Evolutionary conservation across 1,139 yeast species (phyloP).

Genomic region (Yamadazyma spencermartinsiae): DNA sequence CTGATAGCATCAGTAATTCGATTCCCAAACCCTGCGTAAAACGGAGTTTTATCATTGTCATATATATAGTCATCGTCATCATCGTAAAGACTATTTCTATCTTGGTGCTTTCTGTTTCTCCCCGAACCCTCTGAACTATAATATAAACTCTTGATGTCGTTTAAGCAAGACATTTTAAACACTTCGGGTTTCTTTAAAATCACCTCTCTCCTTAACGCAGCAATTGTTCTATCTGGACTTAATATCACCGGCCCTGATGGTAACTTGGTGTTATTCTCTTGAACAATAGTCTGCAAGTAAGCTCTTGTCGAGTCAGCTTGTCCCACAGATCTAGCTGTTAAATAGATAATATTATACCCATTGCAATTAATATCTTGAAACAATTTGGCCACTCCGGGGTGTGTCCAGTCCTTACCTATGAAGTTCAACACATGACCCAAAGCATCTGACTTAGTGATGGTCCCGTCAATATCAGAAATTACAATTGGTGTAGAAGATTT

Average conservation of each 20-base stretch:
- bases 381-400: conserved; percentile 88
- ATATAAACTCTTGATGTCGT: conserved; percentile 75
- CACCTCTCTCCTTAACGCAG: conserved; percentile 89
- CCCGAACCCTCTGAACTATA: conserved; percentile 21
- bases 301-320: conserved; percentile 92
- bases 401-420: conserved; percentile 98
- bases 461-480: conserved; percentile 96
- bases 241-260: conserved; percentile 95
- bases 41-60: conserved; percentile 61
- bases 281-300: conserved; percentile 76
- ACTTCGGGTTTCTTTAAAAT: conserved; percentile 95
- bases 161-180: conserved; percentile 94
- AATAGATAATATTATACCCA: conserved; percentile 90
- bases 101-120: not conserved
- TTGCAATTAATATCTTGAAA: conserved; percentile 82
- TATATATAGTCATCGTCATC: conserved; percentile 12
- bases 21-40: conserved; percentile 97
- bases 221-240: conserved; percentile 96
- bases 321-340: conserved; percentile 95
- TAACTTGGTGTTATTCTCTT: conserved; percentile 63
- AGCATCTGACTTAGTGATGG: conserved; percentile 97
- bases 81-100: conserved; percentile 1
- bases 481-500: conserved; percentile 83
- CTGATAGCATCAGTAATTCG: conserved; percentile 96
- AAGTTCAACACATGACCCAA: conserved; percentile 93